Evolutionary conservation across 2,329 filamentous ascomycete species (phyloP), one percentile per base, ranked within the genome.

Genomic region (Colletotrichum falcatum): DNA sequence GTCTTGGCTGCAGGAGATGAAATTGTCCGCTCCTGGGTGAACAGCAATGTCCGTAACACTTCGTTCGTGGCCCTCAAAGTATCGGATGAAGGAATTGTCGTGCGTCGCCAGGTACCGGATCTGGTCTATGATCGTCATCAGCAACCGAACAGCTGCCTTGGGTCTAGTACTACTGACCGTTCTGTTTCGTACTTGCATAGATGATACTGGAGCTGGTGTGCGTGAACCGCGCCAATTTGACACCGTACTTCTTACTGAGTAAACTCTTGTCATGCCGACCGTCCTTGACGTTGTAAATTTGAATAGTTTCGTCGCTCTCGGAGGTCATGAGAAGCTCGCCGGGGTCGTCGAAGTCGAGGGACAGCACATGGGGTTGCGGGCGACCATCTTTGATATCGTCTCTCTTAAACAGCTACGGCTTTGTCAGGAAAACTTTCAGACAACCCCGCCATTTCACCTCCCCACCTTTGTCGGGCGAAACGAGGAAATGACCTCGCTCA

Each of bases 201-300:
- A 99, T 91, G 78, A 99, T 94, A 79, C 94, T 95, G 28, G 94
- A 94, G 74, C 91, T 91, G 71, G 95, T 93, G 79, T 98, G 96
- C 1, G 95, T 97, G 81, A 98, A 99, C 75, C 94, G 92, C 46
- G 96, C 96, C 66, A 98, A 88, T 79, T 97, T 96, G 23, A 94
- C 94, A 70, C 96, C 96, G 77, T 99, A 99, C 80, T 99, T 99
- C 79, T 98, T 97, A 82, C 93, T 97, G 61, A 97, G 90, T 56
- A 98, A 87, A 70, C 91, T 92, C 83, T 98, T 98, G 56, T 94
- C 93, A 75, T 94, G 91, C 71, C 93, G 92, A 5, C 96, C 96
- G 74, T 97, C 94, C 77, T 92, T 93, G 73, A 97, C 92, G 77
- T 96, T 97, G 84, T 97, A 99, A 39, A 99, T 91, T 78, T 98